A percentile compares a stretch with the other conserved stretches of the same genome.
phyloP scores from a whole-genome alignment of 139 green algal species.

The Dunaliella primolecta region DNA sequence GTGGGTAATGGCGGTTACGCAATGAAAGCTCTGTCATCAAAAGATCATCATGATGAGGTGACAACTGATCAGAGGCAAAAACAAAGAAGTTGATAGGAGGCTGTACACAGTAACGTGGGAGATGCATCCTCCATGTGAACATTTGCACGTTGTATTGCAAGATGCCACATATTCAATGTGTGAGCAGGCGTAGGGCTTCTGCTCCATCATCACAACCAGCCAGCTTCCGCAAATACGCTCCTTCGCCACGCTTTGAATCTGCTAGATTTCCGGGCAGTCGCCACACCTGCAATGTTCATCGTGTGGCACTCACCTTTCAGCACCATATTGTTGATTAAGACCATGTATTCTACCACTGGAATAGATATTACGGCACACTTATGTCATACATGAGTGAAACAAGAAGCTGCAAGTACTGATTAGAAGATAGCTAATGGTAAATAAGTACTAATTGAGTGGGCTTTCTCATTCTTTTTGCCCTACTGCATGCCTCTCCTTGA shows the following conservation, averaged over 20 bases:
- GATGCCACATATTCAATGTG: not conserved
- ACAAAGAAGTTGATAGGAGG: no score
- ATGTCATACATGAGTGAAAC: not conserved
- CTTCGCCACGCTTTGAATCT: slow-evolving; percentile 26
- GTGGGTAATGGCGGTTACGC: not conserved
- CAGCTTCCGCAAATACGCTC: slow-evolving; percentile 18
- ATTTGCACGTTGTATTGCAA: no score
- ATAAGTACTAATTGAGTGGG: not conserved
- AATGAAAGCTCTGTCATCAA: no score
- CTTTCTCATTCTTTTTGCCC: not conserved
- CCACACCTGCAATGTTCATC: slow-evolving; percentile 39
- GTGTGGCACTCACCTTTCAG: no score
- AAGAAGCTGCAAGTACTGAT: not conserved
- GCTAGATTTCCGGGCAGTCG: slow-evolving; percentile 28
- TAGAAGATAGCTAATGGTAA: not conserved
- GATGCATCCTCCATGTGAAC: no score
- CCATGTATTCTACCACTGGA: not conserved
- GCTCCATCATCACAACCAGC: slow-evolving; percentile 30
- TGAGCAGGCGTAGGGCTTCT: slow-evolving; percentile 16
- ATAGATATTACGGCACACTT: not conserved
- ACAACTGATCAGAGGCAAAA: no score
- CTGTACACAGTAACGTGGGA: no score
- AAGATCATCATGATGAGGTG: no score
- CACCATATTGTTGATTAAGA: no score
- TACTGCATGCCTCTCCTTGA: not conserved